Percentiles rank a stretch among this genome's conserved stretches.
These are phyloP conservation scores for Trichoderma asperelloides DNA, from an alignment of 495 filamentous ascomycete species.

Conservation along the genomic window DNA sequence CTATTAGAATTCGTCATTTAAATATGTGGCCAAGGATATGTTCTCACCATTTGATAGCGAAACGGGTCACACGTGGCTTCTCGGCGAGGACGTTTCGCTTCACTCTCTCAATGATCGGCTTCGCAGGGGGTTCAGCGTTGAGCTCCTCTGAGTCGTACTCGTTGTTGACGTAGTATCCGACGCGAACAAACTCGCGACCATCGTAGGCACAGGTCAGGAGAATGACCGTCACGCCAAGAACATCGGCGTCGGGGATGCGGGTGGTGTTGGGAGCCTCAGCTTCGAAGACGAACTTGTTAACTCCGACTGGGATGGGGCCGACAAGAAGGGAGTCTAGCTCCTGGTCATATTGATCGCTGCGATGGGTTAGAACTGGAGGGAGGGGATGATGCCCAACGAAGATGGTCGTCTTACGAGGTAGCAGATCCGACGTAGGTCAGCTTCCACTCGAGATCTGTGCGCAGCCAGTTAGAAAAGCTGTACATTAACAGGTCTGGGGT, in stretches of 20 bases:
- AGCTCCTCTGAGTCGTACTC: constrained; percentile 93
- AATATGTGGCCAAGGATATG: constrained; percentile 15
- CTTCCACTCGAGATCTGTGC: constrained; percentile 96
- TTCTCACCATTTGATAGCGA: constrained; percentile 94
- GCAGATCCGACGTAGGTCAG: constrained; percentile 97
- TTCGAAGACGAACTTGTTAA: constrained; percentile 98
- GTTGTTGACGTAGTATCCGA: constrained; percentile 98
- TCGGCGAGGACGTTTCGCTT: constrained; percentile 86
- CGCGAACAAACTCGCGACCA: constrained; percentile 90
- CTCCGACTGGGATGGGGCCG: constrained; percentile 88
- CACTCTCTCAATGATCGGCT: constrained; percentile 86
- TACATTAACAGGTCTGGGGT: background rate
- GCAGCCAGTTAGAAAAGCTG: background rate
- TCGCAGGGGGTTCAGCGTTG: constrained; percentile 75
- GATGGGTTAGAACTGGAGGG: constrained; percentile 19
- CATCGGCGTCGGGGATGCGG: constrained; percentile 87
- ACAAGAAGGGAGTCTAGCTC: constrained; percentile 95
- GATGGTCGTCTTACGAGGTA: constrained; percentile 61
- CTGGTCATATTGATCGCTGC: constrained; percentile 89
- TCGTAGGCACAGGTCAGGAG: constrained; percentile 96
- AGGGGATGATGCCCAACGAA: constrained; percentile 1
- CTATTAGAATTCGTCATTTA: constrained; percentile 15
- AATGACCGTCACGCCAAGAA: constrained; percentile 94
- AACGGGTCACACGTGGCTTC: constrained; percentile 93
- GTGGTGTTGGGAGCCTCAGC: constrained; percentile 83